Base-by-base conservation (phyloP, 768 basidiomycete genomes). In the Russula sp. region DNA sequence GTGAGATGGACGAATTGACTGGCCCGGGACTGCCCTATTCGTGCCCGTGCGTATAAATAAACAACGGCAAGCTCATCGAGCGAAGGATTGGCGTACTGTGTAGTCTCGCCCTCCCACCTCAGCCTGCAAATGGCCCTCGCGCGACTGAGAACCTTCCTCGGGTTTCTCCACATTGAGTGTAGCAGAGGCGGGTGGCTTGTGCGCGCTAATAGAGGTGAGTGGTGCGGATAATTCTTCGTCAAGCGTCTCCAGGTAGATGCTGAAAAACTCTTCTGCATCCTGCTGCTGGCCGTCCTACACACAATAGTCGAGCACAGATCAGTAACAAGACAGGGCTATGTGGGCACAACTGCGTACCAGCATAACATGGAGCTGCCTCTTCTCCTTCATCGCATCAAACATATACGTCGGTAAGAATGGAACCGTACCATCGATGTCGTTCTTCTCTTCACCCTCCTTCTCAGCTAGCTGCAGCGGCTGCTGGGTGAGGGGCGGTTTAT, bases 191-290 rank as follows among this genome's bases (percentile, higher is more conserved):
- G 5, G 28, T 5, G 75, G 74, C n/a, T 75, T 69, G 13, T 79
- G 73, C 3, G 81, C 76, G 14, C 76, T 73, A 14, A 86, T 71
- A 0, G 85, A 79, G 4, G 83, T 78, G 8, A 84, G 74, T 22
- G 95, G 76, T 5, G 81, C 79, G 2, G 91, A 75, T 8, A 98
- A 73, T 76, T 98, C 96, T 73, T 99, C 96, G 73, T 96, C 93
- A 7, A 99, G 78, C 0, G 94, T 90, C 69, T 98, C 94, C 32
- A 98, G 80, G 76, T 92, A 96, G 77, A 96, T 97, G 3, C 96
- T 94, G 22, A 98, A 79, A 74, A 97, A 98, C 75, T 98, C 96
- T 75, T 99, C 95, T 7, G 95, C 96, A 64, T 99, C 96, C 74
- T 99, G 96, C 76, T 98, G 96, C 62, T 92, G 90, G 0, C 94